These are phyloP conservation scores for Saccharomycopsis selenospora DNA, from an alignment of 805 yeast genomes.

Conservation along the genomic window DNA sequence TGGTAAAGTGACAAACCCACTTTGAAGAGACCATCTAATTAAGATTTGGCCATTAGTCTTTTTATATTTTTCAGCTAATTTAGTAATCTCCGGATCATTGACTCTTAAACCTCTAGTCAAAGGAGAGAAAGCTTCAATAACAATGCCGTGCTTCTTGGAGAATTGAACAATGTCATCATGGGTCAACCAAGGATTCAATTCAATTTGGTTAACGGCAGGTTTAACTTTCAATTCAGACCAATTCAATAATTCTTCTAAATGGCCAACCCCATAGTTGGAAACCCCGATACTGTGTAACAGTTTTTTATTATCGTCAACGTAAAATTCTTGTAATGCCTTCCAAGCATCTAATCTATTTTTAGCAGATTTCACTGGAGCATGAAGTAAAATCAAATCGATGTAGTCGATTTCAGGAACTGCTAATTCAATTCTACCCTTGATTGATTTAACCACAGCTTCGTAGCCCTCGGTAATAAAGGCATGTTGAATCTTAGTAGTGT, in stretches of 20 bases:
- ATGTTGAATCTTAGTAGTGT: slow-evolving; percentile 71
- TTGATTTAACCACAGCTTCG: slow-evolving; percentile 46
- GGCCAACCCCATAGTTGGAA: slow-evolving; percentile 58
- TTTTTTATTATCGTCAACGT: slow-evolving; percentile 49
- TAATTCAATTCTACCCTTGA: slow-evolving; percentile 43
- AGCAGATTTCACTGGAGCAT: slow-evolving; percentile 46
- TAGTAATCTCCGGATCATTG: slow-evolving; percentile 36
- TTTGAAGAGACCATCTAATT: slow-evolving; percentile 51
- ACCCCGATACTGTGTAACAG: slow-evolving; percentile 64
- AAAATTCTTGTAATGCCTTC: slow-evolving; percentile 70
- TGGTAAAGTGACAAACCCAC: slow-evolving; percentile 50
- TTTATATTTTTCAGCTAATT: slow-evolving; percentile 36
- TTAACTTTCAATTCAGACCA: slow-evolving; percentile 46
- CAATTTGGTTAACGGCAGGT: slow-evolving; percentile 52
- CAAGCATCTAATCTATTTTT: slow-evolving; percentile 51
- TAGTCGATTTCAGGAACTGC: slow-evolving; percentile 46
- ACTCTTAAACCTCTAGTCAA: slow-evolving; percentile 48
- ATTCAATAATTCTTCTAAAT: slow-evolving; percentile 49
- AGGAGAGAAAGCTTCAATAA: slow-evolving; percentile 57
- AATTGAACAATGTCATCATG: slow-evolving; percentile 37
- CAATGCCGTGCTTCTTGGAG: slow-evolving; percentile 39
- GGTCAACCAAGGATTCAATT: slow-evolving; percentile 45
- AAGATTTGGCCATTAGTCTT: slow-evolving; percentile 45
- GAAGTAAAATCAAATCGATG: slow-evolving; percentile 64
- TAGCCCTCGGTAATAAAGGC: slow-evolving; percentile 46